phyloP scores from a whole-genome alignment of 108 stramenopile species.

The Stephanodiscus minutulus region DNA sequence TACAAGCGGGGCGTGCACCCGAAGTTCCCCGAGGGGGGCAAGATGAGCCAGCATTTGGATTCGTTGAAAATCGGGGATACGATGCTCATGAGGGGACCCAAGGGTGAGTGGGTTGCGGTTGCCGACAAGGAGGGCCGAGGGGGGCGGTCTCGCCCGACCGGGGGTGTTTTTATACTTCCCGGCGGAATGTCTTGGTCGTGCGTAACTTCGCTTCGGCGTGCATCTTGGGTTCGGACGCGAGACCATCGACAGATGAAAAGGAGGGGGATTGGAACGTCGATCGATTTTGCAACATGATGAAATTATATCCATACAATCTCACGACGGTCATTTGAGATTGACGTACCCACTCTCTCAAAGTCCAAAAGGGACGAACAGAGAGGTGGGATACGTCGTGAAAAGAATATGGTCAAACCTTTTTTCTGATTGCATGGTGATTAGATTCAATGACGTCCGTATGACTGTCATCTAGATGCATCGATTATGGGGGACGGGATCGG shows the following conservation, averaged over 20 bases:
- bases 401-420: slow-evolving; percentile 22
- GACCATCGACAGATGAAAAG: no score
- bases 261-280: no score
- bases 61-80: slow-evolving; percentile 88
- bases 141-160: no score
- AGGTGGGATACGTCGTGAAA: slow-evolving; percentile 12
- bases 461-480: neutral
- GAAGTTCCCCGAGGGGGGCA: slow-evolving; percentile 95
- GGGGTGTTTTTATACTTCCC: neutral
- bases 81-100: slow-evolving; percentile 85
- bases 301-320: slow-evolving; percentile 36
- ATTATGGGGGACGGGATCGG: neutral
- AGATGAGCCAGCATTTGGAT: slow-evolving; percentile 96
- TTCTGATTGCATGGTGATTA: slow-evolving; percentile 15
- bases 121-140: no score
- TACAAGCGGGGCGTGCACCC: slow-evolving; percentile 90
- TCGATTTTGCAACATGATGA: slow-evolving; percentile 21
- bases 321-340: slow-evolving; percentile 44
- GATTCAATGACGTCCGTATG: neutral
- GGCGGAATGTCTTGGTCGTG: neutral
- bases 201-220: neutral
- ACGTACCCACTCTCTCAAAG: neutral
- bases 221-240: neutral
- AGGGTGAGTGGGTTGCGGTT: slow-evolving; percentile 66
- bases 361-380: slow-evolving; percentile 19